Evolutionary conservation across 1,139 yeast genomes (phyloP), one percentile per base, ranked within the genome.

Genomic region (Yamadazyma spencermartinsiae): DNA sequence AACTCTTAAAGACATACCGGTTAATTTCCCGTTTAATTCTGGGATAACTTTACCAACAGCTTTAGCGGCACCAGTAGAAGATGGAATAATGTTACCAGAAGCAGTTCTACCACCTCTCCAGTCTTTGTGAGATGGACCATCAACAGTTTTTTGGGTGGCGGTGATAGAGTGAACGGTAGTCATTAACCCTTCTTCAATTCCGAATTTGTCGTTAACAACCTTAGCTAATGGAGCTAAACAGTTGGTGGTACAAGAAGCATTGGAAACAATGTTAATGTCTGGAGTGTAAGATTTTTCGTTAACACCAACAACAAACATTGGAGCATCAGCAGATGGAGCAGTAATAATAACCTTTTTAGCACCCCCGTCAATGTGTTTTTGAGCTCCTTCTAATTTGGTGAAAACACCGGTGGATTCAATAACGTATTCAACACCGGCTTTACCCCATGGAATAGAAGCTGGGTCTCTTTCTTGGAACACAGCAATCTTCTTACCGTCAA

Each of bases 81-180:
- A 85, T 65, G 94, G 94, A 60, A 85, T 85, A 66, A 85, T 83
- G 86, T 85, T 85, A 65, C 86, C 90, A 47, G 89, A 80, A 64
- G 94, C 94, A 61, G 94, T 82, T 74, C 94, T 82, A 69, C 94
- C 94, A 68, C 94, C 94, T 79, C 94, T 81, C 94, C 94, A 86
- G 80, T 86, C 94, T 81, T 85, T 85, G 79, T 81, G 84, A 68
- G 92, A 84, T 62, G 94, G 90, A 72, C 94, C 94, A 64, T 85
- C 94, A 54, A 85, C 94, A 51, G 90, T 82, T 82, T 85, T 85
- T 73, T 85, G 94, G 64, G 92, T 83, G 63, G 94, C 94, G 56
- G 94, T 85, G 74, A 83, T 80, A 63, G 92, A 83, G 82, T 85
- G 94, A 58, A 84, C 88, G 53, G 94, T 85, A 76, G 94, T 85